Evolutionary conservation across 192 early-diverging fungal species (phyloP).

Genomic region (Rhizoclosmatium globosum): DNA sequence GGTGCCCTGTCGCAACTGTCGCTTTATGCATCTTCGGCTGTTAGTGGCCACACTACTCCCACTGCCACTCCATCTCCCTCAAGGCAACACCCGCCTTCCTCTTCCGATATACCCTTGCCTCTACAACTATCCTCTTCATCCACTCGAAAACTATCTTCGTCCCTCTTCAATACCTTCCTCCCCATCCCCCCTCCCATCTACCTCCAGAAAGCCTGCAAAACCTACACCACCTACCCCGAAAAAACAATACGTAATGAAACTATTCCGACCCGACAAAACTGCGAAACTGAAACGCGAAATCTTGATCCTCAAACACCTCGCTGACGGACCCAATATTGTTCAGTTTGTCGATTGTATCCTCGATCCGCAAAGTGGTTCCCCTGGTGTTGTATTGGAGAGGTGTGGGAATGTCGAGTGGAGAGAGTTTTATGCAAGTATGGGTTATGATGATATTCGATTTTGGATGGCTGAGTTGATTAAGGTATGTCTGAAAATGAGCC

Average conservation of each 20-base stretch:
- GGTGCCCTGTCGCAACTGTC: neutral
- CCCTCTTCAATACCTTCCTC: neutral
- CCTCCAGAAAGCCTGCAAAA: neutral
- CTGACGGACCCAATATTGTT: constrained; percentile 55
- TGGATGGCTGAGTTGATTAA: constrained; percentile 46
- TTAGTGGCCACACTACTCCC: neutral
- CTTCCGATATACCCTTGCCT: neutral
- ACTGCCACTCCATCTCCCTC: neutral
- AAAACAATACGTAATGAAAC: constrained; percentile 42
- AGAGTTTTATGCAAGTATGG: constrained; percentile 46
- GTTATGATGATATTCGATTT: constrained; percentile 34
- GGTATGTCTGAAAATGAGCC: too few relatives aligned
- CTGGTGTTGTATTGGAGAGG: constrained; percentile 40
- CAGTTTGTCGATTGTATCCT: constrained; percentile 22
- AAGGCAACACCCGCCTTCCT: neutral
- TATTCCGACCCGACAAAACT: constrained; percentile 41
- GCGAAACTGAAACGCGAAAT: constrained; percentile 51
- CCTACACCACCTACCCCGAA: constrained; percentile 4
- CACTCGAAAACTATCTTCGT: neutral
- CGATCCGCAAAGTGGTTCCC: constrained; percentile 32
- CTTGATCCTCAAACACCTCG: constrained; percentile 48
- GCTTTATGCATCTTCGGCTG: neutral
- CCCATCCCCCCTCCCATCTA: neutral
- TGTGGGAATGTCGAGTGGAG: constrained; percentile 45
- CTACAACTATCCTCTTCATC: neutral